phyloP scores from a whole-genome alignment of 1,284 basidiomycete species.

The Leccinum glutinopallens region DNA sequence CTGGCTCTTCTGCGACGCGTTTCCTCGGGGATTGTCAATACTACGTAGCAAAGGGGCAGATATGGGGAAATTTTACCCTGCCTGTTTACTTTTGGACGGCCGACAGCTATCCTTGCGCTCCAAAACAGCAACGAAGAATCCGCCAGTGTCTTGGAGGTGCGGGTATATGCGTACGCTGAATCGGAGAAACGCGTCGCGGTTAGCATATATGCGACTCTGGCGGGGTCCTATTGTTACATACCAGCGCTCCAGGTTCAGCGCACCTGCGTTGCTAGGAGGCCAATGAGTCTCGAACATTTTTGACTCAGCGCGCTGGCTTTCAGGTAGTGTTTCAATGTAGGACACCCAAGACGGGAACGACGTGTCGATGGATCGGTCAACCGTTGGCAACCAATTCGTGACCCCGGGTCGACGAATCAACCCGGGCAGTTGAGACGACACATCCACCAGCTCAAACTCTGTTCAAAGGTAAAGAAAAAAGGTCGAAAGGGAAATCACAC shows the following conservation, averaged over 20 bases:
- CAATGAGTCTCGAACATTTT: conserved; percentile 77
- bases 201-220: not conserved
- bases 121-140: conserved; percentile 95
- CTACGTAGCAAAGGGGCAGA: not conserved
- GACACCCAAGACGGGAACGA: conserved; percentile 50
- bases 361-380: conserved; percentile 41
- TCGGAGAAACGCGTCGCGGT: conserved; percentile 9
- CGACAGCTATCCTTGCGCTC: conserved; percentile 47
- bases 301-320: conserved; percentile 48
- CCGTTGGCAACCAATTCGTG: conserved; percentile 72
- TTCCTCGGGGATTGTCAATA: conserved; percentile 38
- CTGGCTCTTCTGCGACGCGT: conserved; percentile 45
- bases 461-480: conserved; percentile 7
- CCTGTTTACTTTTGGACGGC: conserved; percentile 18
- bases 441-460: conserved; percentile 86
- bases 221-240: conserved; percentile 37
- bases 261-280: conserved; percentile 70
- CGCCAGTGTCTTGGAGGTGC: conserved; percentile 95
- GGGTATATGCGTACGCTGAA: conserved; percentile 87
- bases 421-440: conserved; percentile 68
- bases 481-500: not conserved
- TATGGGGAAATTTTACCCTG: conserved; percentile 24
- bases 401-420: conserved; percentile 80
- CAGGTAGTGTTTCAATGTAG: conserved; percentile 53
- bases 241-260: conserved; percentile 72